Base-by-base conservation (phyloP, 129 eudicot genomes). In the Arctium lappa region DNA sequence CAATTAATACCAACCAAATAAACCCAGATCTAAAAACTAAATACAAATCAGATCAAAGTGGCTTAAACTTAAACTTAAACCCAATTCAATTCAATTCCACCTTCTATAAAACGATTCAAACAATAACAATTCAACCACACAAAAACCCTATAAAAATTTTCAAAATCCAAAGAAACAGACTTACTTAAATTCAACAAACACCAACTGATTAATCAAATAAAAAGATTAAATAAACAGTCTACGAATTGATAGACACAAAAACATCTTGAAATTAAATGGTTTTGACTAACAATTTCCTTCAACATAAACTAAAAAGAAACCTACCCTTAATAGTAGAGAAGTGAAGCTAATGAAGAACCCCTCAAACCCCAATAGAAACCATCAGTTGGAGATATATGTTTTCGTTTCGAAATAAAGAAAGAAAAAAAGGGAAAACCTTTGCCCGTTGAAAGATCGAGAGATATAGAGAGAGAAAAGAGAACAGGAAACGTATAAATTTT, bases 381-480 rank as follows among this genome's bases (percentile, higher is more conserved):
- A 81, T 80, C 50, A 68, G 72, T 79, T 71, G 80, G 66, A 77
- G 40, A 87, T 78, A 82, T 75, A 82, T 22, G 27, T 22, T 75
- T 82, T 75, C 50, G 84, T 86, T 79, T 74, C 82, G 74, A 65
- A 80, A 71, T 27, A 63, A 73, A 82, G 75, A 39, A 73, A 16
- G 69, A 48, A 77, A 71, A 27, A 60, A 73, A 79, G 74, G 34
- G 36, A 4, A 79, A 79, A 65, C 74, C 88, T 85, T 89, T 86
- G 90, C 90, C 94, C 94, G 98, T 94, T 90, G 97, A 91, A 86
- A 79, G 73, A 74, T 60, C 87, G 86, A 89, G 92, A 86, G 80
- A 88, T 75, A 77, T 56, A 76, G 74, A 84, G 83, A 89, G 37
- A 78, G 73, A 39, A 69, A 65, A 79, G 80, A 42, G 70, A 56